These are phyloP conservation scores for Kandelia obovata DNA, from an alignment of 345 rosid species.

Conservation along the genomic window DNA sequence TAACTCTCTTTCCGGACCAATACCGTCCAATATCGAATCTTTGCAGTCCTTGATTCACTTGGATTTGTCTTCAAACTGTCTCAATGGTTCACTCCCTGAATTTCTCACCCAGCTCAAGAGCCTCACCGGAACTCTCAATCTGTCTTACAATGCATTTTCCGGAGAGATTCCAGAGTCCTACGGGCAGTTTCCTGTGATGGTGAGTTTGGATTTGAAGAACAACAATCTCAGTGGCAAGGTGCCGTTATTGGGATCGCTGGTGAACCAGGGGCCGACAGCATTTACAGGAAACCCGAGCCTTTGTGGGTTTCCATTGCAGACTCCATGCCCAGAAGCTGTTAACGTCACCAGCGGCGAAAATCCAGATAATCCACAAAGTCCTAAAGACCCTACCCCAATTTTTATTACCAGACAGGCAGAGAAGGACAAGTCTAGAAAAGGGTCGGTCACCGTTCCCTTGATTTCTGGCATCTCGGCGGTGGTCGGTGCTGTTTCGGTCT, in stretches of 20 bases:
- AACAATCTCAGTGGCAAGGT: constrained; percentile 83
- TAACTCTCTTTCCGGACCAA: constrained; percentile 62
- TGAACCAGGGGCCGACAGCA: constrained; percentile 97
- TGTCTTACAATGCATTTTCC: constrained; percentile 64
- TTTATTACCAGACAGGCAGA: constrained; percentile 15
- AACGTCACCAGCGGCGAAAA: constrained; percentile 37
- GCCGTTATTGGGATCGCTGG: constrained; percentile 72
- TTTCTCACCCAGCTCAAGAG: constrained; percentile 49
- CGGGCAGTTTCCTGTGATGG: constrained; percentile 64
- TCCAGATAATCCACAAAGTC: constrained; percentile 50
- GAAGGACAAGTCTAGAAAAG: constrained; percentile 25
- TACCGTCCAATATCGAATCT: constrained; percentile 49
- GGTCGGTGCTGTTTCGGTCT: constrained; percentile 53
- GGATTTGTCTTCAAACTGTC: constrained; percentile 65
- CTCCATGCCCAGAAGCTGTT: constrained; percentile 53
- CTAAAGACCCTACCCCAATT: constrained; percentile 25
- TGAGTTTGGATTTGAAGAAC: constrained; percentile 78
- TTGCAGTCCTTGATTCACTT: constrained; percentile 52
- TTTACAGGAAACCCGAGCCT: constrained; percentile 73
- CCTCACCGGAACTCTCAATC: constrained; percentile 69
- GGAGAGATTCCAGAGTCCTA: constrained; percentile 70
- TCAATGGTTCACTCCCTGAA: constrained; percentile 72
- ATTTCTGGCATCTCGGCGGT: constrained; percentile 61
- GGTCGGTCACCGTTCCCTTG: constrained; percentile 50
- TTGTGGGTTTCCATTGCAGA: constrained; percentile 82